Conservation (phyloP, 306 rosid species). For the Prunus salicina region DNA sequence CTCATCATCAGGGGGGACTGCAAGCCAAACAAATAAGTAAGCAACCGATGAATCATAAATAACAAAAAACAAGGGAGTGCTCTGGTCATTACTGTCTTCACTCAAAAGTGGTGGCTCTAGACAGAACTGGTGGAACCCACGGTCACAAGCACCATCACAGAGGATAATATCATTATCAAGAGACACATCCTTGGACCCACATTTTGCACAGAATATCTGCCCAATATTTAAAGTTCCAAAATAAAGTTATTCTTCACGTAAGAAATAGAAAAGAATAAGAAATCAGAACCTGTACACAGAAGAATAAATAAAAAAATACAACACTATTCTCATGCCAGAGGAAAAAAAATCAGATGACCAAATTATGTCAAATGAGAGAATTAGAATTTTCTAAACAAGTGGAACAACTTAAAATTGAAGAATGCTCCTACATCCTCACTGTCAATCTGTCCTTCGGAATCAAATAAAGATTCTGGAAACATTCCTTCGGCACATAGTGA, state of each 20-base stretch:
- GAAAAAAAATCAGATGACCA: neutral
- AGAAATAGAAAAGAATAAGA: neutral
- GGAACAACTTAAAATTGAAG: conserved; percentile 26
- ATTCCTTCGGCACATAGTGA: conserved; percentile 80
- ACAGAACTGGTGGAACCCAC: conserved; percentile 93
- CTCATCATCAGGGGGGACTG: conserved; percentile 89
- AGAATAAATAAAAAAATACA: neutral
- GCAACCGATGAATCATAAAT: conserved; percentile 23
- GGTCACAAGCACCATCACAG: conserved; percentile 96
- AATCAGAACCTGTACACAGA: conserved; percentile 8
- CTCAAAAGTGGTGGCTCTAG: conserved; percentile 75
- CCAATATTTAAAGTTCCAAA: conserved; percentile 9
- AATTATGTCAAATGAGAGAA: neutral
- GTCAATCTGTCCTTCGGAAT: conserved; percentile 90
- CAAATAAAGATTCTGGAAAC: conserved; percentile 75
- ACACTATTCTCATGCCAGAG: neutral
- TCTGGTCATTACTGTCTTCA: conserved; percentile 69
- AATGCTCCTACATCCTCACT: conserved; percentile 85
- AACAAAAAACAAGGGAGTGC: conserved; percentile 19
- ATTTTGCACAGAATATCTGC: conserved; percentile 95
- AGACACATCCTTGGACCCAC: conserved; percentile 69
- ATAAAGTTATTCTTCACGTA: neutral
- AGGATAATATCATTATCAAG: conserved; percentile 82
- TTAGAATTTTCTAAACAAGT: conserved; percentile 5
- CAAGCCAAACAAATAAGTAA: conserved; percentile 34